These are phyloP conservation scores for Pseudogymnoascus sp. DNA, from an alignment of 2,329 filamentous ascomycete genomes.

Conservation along the genomic window DNA sequence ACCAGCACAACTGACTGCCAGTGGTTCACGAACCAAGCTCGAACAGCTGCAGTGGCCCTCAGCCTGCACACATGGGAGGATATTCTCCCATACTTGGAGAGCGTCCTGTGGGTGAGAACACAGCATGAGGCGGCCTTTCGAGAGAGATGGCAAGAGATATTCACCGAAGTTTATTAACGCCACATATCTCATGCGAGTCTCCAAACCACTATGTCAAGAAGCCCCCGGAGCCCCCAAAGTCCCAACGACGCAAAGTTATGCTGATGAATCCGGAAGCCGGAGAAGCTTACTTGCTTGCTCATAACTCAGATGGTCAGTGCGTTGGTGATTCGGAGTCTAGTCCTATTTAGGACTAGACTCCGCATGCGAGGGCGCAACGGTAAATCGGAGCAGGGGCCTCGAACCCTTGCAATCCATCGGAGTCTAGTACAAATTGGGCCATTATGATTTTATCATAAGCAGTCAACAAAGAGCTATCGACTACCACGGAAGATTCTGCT, in stretches of 20 bases:
- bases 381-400: not conserved
- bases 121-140: constrained; percentile 22
- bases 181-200: not conserved
- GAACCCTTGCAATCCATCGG: constrained; percentile 14
- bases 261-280: not conserved
- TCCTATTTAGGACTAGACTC: constrained; percentile 11
- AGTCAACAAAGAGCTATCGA: not conserved
- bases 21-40: constrained; percentile 28
- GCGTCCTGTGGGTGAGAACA: constrained; percentile 28
- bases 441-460: constrained; percentile 2
- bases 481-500: not conserved
- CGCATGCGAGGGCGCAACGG: not conserved
- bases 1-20: constrained; percentile 22
- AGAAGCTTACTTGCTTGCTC: not conserved
- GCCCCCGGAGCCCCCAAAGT: not conserved
- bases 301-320: not conserved
- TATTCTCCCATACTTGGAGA: constrained; percentile 18
- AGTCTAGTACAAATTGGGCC: constrained; percentile 19
- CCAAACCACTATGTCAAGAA: not conserved
- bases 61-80: constrained; percentile 22
- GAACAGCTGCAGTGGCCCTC: constrained; percentile 6
- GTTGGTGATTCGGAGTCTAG: constrained; percentile 15
- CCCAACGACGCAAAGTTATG: not conserved
- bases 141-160: constrained; percentile 24
- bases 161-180: constrained; percentile 13